These are phyloP conservation scores for Penicillium alfredii DNA, from an alignment of 495 filamentous ascomycete species.

Conservation along the genomic window DNA sequence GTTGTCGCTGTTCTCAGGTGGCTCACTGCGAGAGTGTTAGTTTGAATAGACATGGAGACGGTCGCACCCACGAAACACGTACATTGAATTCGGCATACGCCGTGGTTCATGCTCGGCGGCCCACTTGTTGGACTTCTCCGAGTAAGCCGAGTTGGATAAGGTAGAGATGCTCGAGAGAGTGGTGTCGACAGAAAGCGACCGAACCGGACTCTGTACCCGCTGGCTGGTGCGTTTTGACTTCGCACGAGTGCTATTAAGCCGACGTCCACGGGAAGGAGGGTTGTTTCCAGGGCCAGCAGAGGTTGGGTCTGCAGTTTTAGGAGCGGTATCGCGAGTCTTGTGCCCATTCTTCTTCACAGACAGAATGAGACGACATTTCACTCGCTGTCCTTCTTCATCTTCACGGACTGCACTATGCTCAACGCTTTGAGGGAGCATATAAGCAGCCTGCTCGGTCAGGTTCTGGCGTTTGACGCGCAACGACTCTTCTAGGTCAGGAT, in stretches of 20 bases:
- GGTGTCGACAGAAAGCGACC: conserved; percentile 16
- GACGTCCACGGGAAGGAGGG: too few relatives aligned
- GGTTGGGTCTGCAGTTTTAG: too few relatives aligned
- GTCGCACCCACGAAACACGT: conserved; percentile 9
- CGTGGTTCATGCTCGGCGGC: conserved; percentile 7
- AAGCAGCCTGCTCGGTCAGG: conserved; percentile 10
- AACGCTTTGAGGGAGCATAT: too few relatives aligned
- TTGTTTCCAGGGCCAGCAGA: too few relatives aligned
- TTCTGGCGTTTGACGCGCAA: conserved; percentile 18
- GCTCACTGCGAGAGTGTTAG: conserved; percentile 24
- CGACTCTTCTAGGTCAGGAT: conserved; percentile 21
- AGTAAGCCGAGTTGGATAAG: conserved; percentile 16
- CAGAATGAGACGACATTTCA: too few relatives aligned
- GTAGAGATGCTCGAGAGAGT: conserved; percentile 11
- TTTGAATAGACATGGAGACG: background rate
- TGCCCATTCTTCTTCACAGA: too few relatives aligned
- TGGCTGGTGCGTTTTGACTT: too few relatives aligned
- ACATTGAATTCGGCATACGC: conserved; percentile 18
- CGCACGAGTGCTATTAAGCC: too few relatives aligned
- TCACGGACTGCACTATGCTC: conserved; percentile 13
- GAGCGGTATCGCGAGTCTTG: too few relatives aligned
- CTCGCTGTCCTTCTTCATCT: too few relatives aligned
- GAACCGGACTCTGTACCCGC: too few relatives aligned
- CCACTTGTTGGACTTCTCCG: conserved; percentile 8
- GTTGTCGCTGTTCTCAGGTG: conserved; percentile 72